Base-by-base conservation (phyloP, 2,329 filamentous ascomycete species). In the Colletotrichum gigasporum region DNA sequence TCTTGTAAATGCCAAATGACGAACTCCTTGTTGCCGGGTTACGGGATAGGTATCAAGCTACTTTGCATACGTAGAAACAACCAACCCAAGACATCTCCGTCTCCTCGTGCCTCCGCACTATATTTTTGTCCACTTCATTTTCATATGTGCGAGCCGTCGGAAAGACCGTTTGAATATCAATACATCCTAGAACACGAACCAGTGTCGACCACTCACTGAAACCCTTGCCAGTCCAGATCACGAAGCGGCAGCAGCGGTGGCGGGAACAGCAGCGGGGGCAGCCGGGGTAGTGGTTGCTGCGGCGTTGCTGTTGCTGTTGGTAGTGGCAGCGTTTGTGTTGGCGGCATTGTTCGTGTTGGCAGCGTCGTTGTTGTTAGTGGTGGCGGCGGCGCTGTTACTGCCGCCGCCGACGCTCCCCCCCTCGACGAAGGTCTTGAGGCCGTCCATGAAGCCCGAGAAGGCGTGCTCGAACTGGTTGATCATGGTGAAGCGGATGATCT, bases 381-480 rank as follows among this genome's bases (percentile, higher is more conserved):
- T 37, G 20, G 42, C 28, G 26, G 44, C 45, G 9, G 55, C 55
- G 2, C 37, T 37, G 3, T 20, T 37, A 18, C 18, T 26, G 5
- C 26, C 45, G 5, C 32, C 47, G n/a, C 26, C 12, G n/a, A 30
- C 12, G 3, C 32, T 26, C 14, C 39, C 52, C 8, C 57, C 58
- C 69, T 76, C 76, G 0, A 72, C 71, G 48, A 62, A 63, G 48
- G 53, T 67, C 74, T 78, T 81, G 59, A 83, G 63, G 30, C 78
- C 80, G 28, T 72, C 71, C 67, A 72, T 75, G 75, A 79, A 82
- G 56, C 72, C 74, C 32, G 71, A 72, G 61, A 81, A 78, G 14
- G 75, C 76, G 9, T 67, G 71, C 44, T 71, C 64, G 26, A 83
- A 66, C 67, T 71, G 67, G 6, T 47, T 53, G 1, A 77, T 77